Percentiles rank a stretch among this genome's conserved stretches.
Evolutionary conservation across 768 basidiomycete genomes (phyloP).

Genomic region (Boletus sp.): DNA sequence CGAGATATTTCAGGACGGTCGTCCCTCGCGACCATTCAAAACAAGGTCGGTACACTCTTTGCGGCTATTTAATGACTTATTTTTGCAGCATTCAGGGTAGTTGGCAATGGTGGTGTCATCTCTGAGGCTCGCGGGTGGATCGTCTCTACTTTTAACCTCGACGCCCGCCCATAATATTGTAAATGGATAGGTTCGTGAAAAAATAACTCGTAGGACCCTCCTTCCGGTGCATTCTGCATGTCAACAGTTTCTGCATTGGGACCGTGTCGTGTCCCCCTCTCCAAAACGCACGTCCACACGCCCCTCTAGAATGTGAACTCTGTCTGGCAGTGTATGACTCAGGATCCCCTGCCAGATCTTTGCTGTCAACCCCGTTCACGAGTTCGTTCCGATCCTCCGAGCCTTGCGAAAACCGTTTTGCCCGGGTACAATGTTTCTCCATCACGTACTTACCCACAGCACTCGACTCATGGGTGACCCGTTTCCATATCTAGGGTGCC

Average conservation of each 20-base stretch:
- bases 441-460: slow-evolving; percentile 3
- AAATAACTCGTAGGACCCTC: neutral
- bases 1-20: slow-evolving; percentile 28
- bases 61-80: slow-evolving; percentile 18
- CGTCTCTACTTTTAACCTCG: neutral
- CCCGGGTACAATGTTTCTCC: slow-evolving; percentile 6
- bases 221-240: neutral
- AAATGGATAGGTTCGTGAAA: neutral
- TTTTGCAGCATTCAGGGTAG: slow-evolving; percentile 17
- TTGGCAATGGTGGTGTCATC: neutral
- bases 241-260: neutral
- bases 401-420: slow-evolving; percentile 2
- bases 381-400: slow-evolving; percentile 14
- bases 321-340: neutral
- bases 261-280: neutral
- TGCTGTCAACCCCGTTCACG: no score
- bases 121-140: slow-evolving; percentile 17
- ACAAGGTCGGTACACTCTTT: neutral
- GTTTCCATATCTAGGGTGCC: slow-evolving; percentile 5
- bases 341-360: neutral
- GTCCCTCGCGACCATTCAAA: slow-evolving; percentile 10
- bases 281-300: neutral
- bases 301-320: neutral
- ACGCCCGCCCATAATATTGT: neutral
- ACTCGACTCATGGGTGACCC: neutral